Conservation (phyloP, 148 eudicot genomes). For the Vaccinium corymbosum region DNA sequence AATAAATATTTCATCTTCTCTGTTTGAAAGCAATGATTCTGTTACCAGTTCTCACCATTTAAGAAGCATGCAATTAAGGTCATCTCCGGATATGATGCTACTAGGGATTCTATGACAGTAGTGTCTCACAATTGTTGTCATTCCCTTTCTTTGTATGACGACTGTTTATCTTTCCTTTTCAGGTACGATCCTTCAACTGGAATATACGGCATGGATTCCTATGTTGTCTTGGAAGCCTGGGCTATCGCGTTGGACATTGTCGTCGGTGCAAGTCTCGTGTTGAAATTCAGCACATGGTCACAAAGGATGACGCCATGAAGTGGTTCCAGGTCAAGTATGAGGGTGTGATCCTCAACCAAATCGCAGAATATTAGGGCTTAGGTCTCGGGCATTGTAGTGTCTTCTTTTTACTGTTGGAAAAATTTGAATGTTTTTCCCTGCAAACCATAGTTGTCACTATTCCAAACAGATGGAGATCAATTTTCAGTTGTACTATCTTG, state of each 20-base stretch:
- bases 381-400: neutral
- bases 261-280: conserved; percentile 73
- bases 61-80: neutral
- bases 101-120: neutral
- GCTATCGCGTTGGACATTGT: conserved; percentile 63
- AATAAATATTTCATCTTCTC: neutral
- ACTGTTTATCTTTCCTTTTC: neutral
- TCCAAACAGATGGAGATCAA: neutral
- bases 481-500: neutral
- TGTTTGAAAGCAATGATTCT: neutral
- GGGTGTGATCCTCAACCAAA: conserved; percentile 72
- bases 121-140: neutral
- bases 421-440: neutral
- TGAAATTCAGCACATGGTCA: conserved; percentile 72
- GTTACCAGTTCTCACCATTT: neutral
- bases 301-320: conserved; percentile 77
- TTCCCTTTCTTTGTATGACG: neutral
- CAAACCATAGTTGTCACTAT: neutral
- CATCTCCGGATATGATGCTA: neutral
- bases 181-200: conserved; percentile 82
- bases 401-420: neutral
- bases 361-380: conserved; percentile 37
- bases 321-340: conserved; percentile 74
- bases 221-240: conserved; percentile 64
- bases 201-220: conserved; percentile 76